These are phyloP conservation scores for Sugiyamaella novakii DNA, from an alignment of 1,139 yeast genomes.

Conservation along the genomic window DNA sequence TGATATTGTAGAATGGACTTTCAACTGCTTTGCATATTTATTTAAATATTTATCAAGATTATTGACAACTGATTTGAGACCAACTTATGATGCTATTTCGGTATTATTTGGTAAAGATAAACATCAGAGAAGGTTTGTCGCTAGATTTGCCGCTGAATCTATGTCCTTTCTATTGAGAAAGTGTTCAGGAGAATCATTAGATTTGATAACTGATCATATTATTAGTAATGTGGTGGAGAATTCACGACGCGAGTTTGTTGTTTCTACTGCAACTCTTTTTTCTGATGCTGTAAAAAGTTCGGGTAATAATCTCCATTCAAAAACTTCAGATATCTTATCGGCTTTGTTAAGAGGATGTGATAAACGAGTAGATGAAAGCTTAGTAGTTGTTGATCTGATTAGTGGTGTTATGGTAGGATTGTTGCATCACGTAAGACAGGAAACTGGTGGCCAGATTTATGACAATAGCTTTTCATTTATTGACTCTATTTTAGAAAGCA, in stretches of 20 bases:
- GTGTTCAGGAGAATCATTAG: constrained; percentile 54
- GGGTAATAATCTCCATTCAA: constrained; percentile 73
- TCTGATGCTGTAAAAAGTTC: constrained; percentile 78
- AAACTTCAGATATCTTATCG: constrained; percentile 54
- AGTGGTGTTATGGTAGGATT: constrained; percentile 44
- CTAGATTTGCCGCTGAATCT: constrained; percentile 89
- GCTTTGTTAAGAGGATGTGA: constrained; percentile 7
- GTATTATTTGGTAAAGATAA: constrained; percentile 60
- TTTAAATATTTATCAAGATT: constrained; percentile 80
- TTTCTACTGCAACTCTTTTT: constrained; percentile 62
- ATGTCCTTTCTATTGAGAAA: constrained; percentile 80
- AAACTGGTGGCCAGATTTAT: constrained; percentile 52
- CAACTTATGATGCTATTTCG: constrained; percentile 65
- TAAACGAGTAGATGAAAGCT: constrained; percentile 38
- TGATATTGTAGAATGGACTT: constrained; percentile 77
- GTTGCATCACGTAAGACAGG: constrained; percentile 62
- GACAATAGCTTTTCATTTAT: constrained; percentile 33
- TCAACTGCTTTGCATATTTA: constrained; percentile 81
- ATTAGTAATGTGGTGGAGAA: constrained; percentile 50
- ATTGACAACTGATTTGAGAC: constrained; percentile 61
- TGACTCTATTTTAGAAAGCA: constrained; percentile 16
- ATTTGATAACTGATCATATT: constrained; percentile 52
- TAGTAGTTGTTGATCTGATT: constrained; percentile 24
- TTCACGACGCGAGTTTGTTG: constrained; percentile 51
- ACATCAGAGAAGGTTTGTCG: constrained; percentile 59